phyloP scores from a whole-genome alignment of 441 rosid genomes.

The Populus hybrid region DNA sequence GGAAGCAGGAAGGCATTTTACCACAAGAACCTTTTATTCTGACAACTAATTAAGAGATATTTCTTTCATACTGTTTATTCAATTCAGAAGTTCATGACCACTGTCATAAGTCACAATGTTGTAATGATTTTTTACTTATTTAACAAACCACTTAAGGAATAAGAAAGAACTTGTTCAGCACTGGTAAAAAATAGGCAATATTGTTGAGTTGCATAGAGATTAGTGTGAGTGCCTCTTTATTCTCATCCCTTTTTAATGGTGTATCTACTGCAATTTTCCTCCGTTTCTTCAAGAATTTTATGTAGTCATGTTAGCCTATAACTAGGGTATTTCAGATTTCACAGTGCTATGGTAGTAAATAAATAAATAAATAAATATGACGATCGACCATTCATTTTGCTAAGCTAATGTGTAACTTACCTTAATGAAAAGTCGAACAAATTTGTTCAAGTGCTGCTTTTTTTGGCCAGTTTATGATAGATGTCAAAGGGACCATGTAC shows the following conservation, averaged over 20 bases:
- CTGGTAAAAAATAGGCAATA: not conserved
- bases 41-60: not conserved
- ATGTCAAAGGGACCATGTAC: not conserved
- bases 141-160: not conserved
- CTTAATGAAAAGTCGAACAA: not conserved
- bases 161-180: not conserved
- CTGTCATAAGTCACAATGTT: not conserved
- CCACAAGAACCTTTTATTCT: conserved; percentile 3
- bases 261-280: not conserved
- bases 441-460: not conserved
- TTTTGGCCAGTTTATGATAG: not conserved
- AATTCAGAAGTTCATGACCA: not conserved
- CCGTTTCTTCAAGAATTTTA: not conserved
- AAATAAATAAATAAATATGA: no score
- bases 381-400: not conserved
- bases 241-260: not conserved
- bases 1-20: conserved; percentile 1
- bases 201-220: not conserved
- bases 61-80: not conserved
- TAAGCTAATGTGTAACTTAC: not conserved
- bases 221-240: not conserved
- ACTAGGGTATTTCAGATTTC: not conserved
- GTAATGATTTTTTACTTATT: not conserved
- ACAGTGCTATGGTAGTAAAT: not conserved
- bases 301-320: not conserved